A percentile compares a stretch with the other conserved stretches of the same genome.
These are phyloP conservation scores for Begonia fuchsioides DNA, from an alignment of 306 rosid species.

Conservation along the genomic window DNA sequence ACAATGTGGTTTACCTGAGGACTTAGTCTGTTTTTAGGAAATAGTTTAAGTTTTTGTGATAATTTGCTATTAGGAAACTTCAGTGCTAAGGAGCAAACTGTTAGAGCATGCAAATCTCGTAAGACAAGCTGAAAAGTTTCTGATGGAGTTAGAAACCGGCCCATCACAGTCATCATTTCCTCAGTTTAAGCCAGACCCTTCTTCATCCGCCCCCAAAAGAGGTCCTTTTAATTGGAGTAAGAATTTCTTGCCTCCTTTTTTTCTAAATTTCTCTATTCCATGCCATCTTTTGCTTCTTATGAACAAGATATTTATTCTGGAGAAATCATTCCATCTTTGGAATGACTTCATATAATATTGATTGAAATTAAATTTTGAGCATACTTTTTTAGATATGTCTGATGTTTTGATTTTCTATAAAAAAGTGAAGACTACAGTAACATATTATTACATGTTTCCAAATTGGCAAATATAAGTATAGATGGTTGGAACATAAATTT, in stretches of 20 bases:
- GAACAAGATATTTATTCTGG: no score
- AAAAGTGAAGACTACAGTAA: no score
- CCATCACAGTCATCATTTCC: constrained; percentile 33
- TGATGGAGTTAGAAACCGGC: constrained; percentile 40
- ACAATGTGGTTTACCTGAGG: not conserved
- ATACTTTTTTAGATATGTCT: no score
- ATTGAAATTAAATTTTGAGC: no score
- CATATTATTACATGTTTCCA: no score
- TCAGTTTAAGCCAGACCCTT: constrained; percentile 24
- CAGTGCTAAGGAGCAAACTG: constrained; percentile 52
- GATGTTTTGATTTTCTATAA: no score
- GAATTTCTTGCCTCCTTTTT: constrained; percentile 15
- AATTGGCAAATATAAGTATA: no score
- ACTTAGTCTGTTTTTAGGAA: not conserved
- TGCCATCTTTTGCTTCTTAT: no score
- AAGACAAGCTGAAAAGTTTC: constrained; percentile 45
- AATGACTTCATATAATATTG: no score
- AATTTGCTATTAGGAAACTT: constrained; percentile 53
- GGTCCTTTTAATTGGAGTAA: constrained; percentile 52
- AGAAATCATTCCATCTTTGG: no score
- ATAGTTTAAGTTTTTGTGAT: constrained; percentile 8
- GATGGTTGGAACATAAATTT: no score
- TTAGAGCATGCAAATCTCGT: constrained; percentile 57
- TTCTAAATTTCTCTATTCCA: not conserved
- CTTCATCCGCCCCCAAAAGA: constrained; percentile 45